Conservation (phyloP, 345 rosid species). For the Murraya paniculata region DNA sequence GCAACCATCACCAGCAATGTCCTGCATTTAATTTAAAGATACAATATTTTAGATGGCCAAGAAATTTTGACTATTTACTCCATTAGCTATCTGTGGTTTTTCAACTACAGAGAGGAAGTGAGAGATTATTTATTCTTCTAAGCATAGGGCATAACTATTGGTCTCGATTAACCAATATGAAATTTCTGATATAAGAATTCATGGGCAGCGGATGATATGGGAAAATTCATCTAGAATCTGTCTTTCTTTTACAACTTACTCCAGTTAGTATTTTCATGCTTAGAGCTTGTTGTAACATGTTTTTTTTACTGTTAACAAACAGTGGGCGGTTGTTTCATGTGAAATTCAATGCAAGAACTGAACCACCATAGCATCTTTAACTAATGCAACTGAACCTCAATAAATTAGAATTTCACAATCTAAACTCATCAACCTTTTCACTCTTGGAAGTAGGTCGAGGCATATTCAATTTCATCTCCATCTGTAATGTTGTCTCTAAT, state of each 20-base stretch:
- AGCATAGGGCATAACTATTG: constrained; percentile 7
- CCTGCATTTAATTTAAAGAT: constrained; percentile 38
- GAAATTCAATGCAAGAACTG: background rate
- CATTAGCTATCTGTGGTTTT: background rate
- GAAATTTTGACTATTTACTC: background rate
- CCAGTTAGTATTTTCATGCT: background rate
- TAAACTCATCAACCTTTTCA: background rate
- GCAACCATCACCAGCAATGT: constrained; percentile 90
- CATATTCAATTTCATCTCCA: background rate
- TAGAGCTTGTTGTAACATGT: background rate
- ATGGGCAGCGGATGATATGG: background rate
- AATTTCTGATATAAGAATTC: background rate
- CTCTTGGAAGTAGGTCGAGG: background rate
- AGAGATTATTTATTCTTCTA: background rate
- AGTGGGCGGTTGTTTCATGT: background rate
- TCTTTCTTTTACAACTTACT: background rate
- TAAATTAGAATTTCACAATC: background rate
- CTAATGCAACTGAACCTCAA: background rate
- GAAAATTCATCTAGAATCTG: background rate
- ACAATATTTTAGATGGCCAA: constrained; percentile 5
- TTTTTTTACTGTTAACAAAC: background rate
- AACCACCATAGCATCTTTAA: background rate
- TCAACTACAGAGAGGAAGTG: background rate
- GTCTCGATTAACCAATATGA: background rate
- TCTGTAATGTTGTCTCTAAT: background rate